phyloP scores from a whole-genome alignment of 257 asterid genomes.

The Perilla frutescens region DNA sequence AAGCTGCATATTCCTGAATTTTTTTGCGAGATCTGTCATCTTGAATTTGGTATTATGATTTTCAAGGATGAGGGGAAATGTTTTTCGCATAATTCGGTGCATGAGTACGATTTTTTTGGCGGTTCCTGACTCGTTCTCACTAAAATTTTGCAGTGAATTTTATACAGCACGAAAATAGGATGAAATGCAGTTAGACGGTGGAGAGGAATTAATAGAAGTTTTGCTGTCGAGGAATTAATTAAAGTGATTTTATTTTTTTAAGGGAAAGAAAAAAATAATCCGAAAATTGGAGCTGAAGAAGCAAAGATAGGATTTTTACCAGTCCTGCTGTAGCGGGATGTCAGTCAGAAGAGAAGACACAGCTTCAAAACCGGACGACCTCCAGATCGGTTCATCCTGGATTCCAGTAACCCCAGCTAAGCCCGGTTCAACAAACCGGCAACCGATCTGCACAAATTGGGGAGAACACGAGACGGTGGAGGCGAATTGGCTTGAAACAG shows the following conservation, averaged over 20 bases:
- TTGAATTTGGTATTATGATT: conserved; percentile 21
- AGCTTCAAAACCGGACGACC: conserved; percentile 32
- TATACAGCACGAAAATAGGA: conserved; percentile 21
- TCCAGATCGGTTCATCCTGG: conserved; percentile 54
- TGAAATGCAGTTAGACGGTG: conserved; percentile 36
- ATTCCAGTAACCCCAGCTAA: conserved; percentile 71
- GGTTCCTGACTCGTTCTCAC: conserved; percentile 14
- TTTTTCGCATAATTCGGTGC: not conserved
- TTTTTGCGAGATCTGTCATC: conserved; percentile 43
- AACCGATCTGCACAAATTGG: conserved; percentile 47
- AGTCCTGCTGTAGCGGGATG: conserved; percentile 48
- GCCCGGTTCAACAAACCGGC: conserved; percentile 42
- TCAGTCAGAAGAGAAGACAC: conserved; percentile 48
- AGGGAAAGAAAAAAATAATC: not conserved
- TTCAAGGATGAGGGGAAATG: conserved; percentile 15
- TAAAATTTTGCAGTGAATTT: conserved; percentile 15
- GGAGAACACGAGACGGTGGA: conserved; percentile 30
- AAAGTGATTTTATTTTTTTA: not conserved
- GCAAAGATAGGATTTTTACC: conserved; percentile 43
- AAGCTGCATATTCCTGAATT: not conserved
- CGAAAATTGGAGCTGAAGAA: conserved; percentile 18
- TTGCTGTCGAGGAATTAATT: conserved; percentile 12
- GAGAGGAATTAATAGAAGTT: conserved; percentile 5
- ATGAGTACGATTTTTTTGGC: not conserved
- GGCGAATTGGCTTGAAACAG: conserved; percentile 27